Percentiles rank a stretch among this genome's conserved stretches.
Evolutionary conservation across 2,329 filamentous ascomycete species (phyloP).

Genomic region (Emericellopsis cladophorae): DNA sequence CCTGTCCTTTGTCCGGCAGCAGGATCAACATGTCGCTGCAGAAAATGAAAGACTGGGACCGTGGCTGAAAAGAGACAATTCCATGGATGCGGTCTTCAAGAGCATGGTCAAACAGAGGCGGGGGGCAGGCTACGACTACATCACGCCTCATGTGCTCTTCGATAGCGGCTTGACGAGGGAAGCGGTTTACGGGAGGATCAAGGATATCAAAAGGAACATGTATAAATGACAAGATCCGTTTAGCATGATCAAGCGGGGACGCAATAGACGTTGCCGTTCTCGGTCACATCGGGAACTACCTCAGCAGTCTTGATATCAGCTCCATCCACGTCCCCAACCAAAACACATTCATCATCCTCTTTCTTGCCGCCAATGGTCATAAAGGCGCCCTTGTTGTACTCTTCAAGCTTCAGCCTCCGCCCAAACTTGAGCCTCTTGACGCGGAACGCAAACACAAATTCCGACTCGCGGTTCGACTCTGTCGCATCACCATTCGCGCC

Average conservation of each 20-base stretch:
- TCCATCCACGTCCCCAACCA: neutral
- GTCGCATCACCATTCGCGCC: neutral
- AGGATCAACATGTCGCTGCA: neutral
- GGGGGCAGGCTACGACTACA: conserved; percentile 1
- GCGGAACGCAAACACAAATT: conserved; percentile 4
- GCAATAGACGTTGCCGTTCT: neutral
- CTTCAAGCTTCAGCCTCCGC: neutral
- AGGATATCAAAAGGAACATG: neutral
- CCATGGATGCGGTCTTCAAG: conserved; percentile 3
- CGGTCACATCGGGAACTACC: neutral
- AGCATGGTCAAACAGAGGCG: neutral
- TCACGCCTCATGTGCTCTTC: neutral
- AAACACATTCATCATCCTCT: neutral
- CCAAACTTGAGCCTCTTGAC: conserved; percentile 1
- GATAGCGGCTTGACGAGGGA: neutral
- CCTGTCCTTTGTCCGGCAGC: neutral
- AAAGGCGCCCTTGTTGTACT: conserved; percentile 3
- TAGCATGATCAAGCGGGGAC: neutral
- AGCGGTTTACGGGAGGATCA: neutral
- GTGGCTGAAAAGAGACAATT: neutral
- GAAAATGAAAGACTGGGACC: neutral
- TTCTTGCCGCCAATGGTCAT: neutral
- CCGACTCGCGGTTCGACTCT: neutral
- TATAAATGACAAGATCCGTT: neutral
- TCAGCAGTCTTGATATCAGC: neutral